Conservation (phyloP, 495 filamentous ascomycete species). For the Talaromyces stipitatus region DNA sequence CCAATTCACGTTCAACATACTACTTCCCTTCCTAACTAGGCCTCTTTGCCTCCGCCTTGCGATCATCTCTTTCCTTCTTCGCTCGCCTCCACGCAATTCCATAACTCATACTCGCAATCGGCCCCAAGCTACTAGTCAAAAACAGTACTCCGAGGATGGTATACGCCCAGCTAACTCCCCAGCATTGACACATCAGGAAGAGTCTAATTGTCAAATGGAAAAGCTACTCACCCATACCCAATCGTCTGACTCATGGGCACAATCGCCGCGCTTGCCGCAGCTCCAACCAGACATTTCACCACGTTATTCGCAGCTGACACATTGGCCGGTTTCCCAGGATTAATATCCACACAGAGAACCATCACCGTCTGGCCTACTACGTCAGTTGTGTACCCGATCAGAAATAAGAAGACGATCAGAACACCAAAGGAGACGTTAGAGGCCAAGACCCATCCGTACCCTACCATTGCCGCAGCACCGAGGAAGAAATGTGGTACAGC, state of each 20-base stretch:
- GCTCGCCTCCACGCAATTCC: conserved; percentile 29
- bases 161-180: background rate
- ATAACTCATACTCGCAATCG: conserved; percentile 27
- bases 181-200: conserved; percentile 24
- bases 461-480: conserved; percentile 32
- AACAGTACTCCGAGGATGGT: conserved; percentile 9
- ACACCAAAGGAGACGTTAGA: conserved; percentile 34
- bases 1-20: too few species aligned
- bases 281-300: conserved; percentile 55
- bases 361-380: conserved; percentile 35
- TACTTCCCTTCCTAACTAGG: too few species aligned
- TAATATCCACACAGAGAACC: conserved; percentile 53
- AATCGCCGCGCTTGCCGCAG: conserved; percentile 51
- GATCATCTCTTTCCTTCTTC: conserved; percentile 13
- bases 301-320: conserved; percentile 63
- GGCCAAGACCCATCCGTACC: conserved; percentile 52
- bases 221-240: conserved; percentile 55
- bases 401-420: conserved; percentile 46
- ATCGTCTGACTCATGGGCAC: conserved; percentile 52
- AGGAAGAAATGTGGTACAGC: conserved; percentile 39
- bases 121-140: conserved; percentile 16
- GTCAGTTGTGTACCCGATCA: conserved; percentile 45
- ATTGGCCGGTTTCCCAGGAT: conserved; percentile 46
- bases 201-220: conserved; percentile 32
- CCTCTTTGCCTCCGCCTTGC: conserved; percentile 7